These are phyloP conservation scores for Tolypocladium nubicola DNA, from an alignment of 2,329 filamentous ascomycete genomes.

Conservation along the genomic window DNA sequence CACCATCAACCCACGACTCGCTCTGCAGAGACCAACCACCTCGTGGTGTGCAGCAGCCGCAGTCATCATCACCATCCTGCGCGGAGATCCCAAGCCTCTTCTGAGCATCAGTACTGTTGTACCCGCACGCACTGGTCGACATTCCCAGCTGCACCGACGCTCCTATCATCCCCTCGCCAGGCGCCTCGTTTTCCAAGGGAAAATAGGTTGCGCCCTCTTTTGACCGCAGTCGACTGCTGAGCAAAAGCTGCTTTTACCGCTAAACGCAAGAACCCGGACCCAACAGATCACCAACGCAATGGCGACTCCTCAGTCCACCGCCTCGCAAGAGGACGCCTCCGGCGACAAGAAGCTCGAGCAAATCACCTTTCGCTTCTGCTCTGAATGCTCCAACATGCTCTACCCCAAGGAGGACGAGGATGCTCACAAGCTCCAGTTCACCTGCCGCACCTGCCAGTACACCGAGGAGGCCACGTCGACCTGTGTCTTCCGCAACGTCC, in stretches of 20 bases:
- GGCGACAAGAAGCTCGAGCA: slow-evolving; percentile 55
- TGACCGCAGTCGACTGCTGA: not conserved
- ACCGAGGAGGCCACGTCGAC: slow-evolving; percentile 76
- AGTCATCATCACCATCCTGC: not conserved
- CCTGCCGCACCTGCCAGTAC: slow-evolving; percentile 91
- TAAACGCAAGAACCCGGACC: not conserved
- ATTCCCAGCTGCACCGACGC: not conserved
- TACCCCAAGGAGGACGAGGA: slow-evolving; percentile 92
- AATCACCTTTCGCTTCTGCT: slow-evolving; percentile 95
- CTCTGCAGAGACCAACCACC: not conserved
- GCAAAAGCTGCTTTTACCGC: not conserved
- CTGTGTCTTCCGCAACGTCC: slow-evolving; percentile 91
- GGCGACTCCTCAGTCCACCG: slow-evolving; percentile 46
- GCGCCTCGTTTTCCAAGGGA: not conserved
- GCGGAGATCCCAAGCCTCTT: not conserved
- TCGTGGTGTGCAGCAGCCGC: not conserved
- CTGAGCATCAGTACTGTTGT: not conserved
- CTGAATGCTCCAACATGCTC: slow-evolving; percentile 96
- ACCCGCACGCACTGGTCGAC: not conserved
- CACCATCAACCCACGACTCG: not conserved
- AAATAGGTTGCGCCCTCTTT: not conserved
- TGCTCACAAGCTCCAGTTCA: slow-evolving; percentile 80
- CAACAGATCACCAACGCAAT: slow-evolving; percentile 22
- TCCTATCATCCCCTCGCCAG: not conserved
- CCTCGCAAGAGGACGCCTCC: slow-evolving; percentile 28